Conservation (phyloP, 2,329 filamentous ascomycete genomes). For the Botryosphaeria agaves region DNA sequence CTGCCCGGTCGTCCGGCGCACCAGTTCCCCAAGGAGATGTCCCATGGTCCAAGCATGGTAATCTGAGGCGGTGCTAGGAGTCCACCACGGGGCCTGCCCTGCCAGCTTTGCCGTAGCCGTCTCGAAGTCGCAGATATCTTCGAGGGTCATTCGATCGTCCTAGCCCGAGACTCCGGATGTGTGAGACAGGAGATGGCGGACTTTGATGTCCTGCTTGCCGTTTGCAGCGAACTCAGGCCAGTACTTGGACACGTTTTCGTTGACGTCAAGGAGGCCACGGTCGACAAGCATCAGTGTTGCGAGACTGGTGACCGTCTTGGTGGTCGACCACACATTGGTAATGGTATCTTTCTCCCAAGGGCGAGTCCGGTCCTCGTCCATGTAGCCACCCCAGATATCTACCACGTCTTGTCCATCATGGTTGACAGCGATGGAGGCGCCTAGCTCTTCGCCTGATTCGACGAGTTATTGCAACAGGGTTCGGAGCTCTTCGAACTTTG, state of each 20-base stretch:
- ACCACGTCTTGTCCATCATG: conserved; percentile 24
- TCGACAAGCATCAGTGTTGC: conserved; percentile 2
- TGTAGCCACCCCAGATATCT: conserved; percentile 27
- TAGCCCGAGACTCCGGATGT: conserved; percentile 19
- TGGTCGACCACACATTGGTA: conserved; percentile 1
- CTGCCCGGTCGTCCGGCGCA: conserved; percentile 23
- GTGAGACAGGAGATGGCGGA: conserved; percentile 25
- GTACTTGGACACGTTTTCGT: conserved; percentile 22
- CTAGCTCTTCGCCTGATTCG: conserved; percentile 22
- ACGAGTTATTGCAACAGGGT: conserved; percentile 18
- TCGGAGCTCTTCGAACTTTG: conserved; percentile 18
- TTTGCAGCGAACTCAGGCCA: conserved; percentile 30
- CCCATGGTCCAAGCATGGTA: conserved; percentile 26
- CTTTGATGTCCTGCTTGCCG: conserved; percentile 22
- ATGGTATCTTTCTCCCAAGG: conserved; percentile 25
- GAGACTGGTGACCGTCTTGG: conserved; percentile 1
- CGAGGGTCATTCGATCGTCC: conserved; percentile 13
- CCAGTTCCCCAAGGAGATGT: conserved; percentile 25
- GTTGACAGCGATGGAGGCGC: conserved; percentile 26
- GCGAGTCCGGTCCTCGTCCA: conserved; percentile 12
- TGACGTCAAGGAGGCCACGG: conserved; percentile 12
- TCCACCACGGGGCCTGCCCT: conserved; percentile 26
- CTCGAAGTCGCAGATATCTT: conserved; percentile 18
- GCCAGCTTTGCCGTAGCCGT: conserved; percentile 18
- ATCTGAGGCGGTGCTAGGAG: conserved; percentile 23